phyloP scores from a whole-genome alignment of 2,329 filamentous ascomycete genomes.

The Aureobasidium sp. region DNA sequence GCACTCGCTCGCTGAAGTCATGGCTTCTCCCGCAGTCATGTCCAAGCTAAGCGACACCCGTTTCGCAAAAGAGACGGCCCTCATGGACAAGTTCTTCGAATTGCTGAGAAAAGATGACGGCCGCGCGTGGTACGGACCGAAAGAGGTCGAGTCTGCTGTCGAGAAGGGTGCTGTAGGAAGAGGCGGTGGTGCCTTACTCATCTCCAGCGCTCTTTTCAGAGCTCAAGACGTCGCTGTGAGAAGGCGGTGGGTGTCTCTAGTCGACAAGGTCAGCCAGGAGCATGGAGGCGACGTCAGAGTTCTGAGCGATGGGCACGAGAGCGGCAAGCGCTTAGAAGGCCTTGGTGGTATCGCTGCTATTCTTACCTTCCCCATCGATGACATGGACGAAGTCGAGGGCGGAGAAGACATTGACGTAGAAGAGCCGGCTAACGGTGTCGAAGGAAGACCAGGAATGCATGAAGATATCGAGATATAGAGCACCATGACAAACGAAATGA shows the following conservation, averaged over 20 bases:
- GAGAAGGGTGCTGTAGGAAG: slow-evolving; percentile 80
- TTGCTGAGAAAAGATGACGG: slow-evolving; percentile 76
- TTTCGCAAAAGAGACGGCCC: slow-evolving; percentile 70
- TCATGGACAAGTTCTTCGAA: slow-evolving; percentile 77
- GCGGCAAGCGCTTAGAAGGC: slow-evolving; percentile 73
- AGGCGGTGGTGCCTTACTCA: slow-evolving; percentile 73
- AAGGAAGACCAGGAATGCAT: slow-evolving; percentile 16
- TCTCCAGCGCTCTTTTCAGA: slow-evolving; percentile 82
- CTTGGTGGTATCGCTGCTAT: slow-evolving; percentile 88
- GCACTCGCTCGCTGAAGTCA: slow-evolving; percentile 78
- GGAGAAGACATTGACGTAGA: slow-evolving; percentile 17
- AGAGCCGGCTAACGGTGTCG: slow-evolving; percentile 14
- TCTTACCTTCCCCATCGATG: slow-evolving; percentile 77
- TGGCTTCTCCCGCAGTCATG: slow-evolving; percentile 71
- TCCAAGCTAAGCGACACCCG: slow-evolving; percentile 76
- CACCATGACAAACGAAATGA: slow-evolving; percentile 6
- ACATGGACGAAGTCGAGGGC: slow-evolving; percentile 40
- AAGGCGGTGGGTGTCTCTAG: slow-evolving; percentile 72
- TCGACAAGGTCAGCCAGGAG: slow-evolving; percentile 72
- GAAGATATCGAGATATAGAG: slow-evolving; percentile 17
- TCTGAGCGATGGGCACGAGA: slow-evolving; percentile 91
- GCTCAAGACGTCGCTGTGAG: slow-evolving; percentile 69
- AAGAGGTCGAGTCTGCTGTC: slow-evolving; percentile 73
- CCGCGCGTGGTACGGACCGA: slow-evolving; percentile 80
- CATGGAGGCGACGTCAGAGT: slow-evolving; percentile 82